Conservation (phyloP, 805 yeast genomes). For the Yamadazyma takamatsuzukensis region DNA sequence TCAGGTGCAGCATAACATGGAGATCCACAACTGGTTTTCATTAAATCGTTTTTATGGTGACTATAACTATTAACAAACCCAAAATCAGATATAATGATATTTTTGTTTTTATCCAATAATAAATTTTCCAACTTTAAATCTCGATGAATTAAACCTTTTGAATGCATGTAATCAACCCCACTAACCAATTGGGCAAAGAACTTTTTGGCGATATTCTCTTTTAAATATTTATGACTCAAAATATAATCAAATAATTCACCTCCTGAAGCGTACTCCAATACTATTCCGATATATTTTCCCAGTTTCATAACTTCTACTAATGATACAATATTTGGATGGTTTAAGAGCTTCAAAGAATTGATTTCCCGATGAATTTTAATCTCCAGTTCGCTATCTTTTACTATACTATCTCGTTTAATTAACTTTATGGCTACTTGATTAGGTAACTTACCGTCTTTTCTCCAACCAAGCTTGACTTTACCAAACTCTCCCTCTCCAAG, state of each 20-base stretch:
- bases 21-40: slow-evolving; percentile 95
- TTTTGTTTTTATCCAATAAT: slow-evolving; percentile 78
- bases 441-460: slow-evolving; percentile 74
- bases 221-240: slow-evolving; percentile 76
- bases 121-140: slow-evolving; percentile 75
- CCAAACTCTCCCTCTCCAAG: slow-evolving; percentile 98
- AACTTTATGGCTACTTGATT: slow-evolving; percentile 92
- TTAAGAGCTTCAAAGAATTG: slow-evolving; percentile 77
- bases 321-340: slow-evolving; percentile 91
- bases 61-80: slow-evolving; percentile 90
- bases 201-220: slow-evolving; percentile 82
- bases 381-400: slow-evolving; percentile 81
- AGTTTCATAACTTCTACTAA: slow-evolving; percentile 90
- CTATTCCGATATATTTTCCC: slow-evolving; percentile 94
- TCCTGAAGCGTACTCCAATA: slow-evolving; percentile 93
- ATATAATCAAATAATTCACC: slow-evolving; percentile 96
- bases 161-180: slow-evolving; percentile 88
- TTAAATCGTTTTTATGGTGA: slow-evolving; percentile 56
- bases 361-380: slow-evolving; percentile 90
- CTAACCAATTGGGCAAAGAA: slow-evolving; percentile 89
- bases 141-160: slow-evolving; percentile 75
- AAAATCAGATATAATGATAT: slow-evolving; percentile 83
- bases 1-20: slow-evolving; percentile 99
- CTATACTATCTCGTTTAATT: slow-evolving; percentile 83
- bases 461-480: slow-evolving; percentile 95